Evolutionary conservation across 495 filamentous ascomycete genomes (phyloP).

Genomic region (Xanthoparmelia taractica): DNA sequence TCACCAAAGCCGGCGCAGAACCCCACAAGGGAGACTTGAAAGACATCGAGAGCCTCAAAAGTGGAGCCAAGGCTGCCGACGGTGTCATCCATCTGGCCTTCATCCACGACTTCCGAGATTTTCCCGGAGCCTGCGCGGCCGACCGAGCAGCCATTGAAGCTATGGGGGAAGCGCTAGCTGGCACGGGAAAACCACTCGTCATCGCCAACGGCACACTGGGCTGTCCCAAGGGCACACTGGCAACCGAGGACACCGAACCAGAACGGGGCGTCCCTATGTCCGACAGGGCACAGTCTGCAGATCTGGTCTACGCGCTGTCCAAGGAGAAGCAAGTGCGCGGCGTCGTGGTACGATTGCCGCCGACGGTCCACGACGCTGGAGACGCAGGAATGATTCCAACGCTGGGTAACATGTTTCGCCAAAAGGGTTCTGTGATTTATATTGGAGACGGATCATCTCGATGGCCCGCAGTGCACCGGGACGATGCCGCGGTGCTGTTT

Average conservation of each 20-base stretch:
- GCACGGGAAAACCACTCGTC: constrained; percentile 36
- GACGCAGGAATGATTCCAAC: background rate
- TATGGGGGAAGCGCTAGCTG: constrained; percentile 32
- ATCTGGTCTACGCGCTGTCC: background rate
- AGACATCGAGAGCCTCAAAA: background rate
- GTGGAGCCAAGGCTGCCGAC: background rate
- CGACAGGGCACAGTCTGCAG: background rate
- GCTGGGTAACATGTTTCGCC: background rate
- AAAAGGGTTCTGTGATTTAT: constrained; percentile 28
- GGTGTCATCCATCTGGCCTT: background rate
- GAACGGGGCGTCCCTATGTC: background rate
- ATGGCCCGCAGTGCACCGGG: constrained; percentile 37
- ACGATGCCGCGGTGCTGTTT: constrained; percentile 38
- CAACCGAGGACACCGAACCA: background rate
- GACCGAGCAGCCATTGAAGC: constrained; percentile 36
- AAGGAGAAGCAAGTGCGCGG: background rate
- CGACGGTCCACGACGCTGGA: background rate
- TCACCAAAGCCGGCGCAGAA: background rate
- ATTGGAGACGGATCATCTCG: constrained; percentile 38
- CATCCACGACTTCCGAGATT: constrained; percentile 27
- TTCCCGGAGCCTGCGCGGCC: constrained; percentile 25
- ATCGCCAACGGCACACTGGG: constrained; percentile 22
- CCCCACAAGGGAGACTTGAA: background rate
- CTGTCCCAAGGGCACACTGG: background rate
- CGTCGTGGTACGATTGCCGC: background rate